These are phyloP conservation scores for Ogataea trehalophila DNA, from an alignment of 805 yeast species.

Conservation along the genomic window DNA sequence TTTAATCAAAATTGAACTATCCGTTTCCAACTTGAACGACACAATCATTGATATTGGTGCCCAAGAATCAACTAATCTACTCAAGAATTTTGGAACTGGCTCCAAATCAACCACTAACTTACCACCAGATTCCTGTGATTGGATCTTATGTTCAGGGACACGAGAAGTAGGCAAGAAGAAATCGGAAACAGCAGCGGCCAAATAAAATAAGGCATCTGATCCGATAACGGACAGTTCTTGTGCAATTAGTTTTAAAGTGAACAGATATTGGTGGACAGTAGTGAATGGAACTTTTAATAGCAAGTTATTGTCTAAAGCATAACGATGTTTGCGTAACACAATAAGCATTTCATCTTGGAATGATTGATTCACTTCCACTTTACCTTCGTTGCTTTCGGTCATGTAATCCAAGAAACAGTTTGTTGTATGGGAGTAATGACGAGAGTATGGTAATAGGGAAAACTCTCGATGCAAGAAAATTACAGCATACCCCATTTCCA, in stretches of 20 bases:
- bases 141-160: slow-evolving; percentile 92
- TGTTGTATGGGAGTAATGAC: slow-evolving; percentile 81
- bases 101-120: slow-evolving; percentile 81
- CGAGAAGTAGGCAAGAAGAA: slow-evolving; percentile 85
- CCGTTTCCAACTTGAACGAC: slow-evolving; percentile 93
- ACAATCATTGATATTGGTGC: slow-evolving; percentile 93
- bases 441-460: slow-evolving; percentile 85
- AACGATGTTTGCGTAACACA: slow-evolving; percentile 50
- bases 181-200: slow-evolving; percentile 98
- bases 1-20: slow-evolving; percentile 56
- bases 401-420: slow-evolving; percentile 83
- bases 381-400: slow-evolving; percentile 42
- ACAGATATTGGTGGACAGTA: slow-evolving; percentile 89
- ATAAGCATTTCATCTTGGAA: slow-evolving; percentile 57
- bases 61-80: slow-evolving; percentile 87
- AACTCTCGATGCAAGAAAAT: slow-evolving; percentile 90
- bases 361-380: slow-evolving; percentile 55
- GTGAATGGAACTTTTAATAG: slow-evolving; percentile 83
- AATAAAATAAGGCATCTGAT: slow-evolving; percentile 63
- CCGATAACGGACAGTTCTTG: slow-evolving; percentile 52
- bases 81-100: slow-evolving; percentile 92
- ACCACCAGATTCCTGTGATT: slow-evolving; percentile 65
- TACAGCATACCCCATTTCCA: slow-evolving; percentile 85
- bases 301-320: slow-evolving; percentile 45
- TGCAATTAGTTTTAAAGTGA: slow-evolving; percentile 70